A percentile compares a stretch with the other conserved stretches of the same genome.
Conservation (phyloP, 805 yeast species). For the Tetrapisispora pingtungensis region DNA sequence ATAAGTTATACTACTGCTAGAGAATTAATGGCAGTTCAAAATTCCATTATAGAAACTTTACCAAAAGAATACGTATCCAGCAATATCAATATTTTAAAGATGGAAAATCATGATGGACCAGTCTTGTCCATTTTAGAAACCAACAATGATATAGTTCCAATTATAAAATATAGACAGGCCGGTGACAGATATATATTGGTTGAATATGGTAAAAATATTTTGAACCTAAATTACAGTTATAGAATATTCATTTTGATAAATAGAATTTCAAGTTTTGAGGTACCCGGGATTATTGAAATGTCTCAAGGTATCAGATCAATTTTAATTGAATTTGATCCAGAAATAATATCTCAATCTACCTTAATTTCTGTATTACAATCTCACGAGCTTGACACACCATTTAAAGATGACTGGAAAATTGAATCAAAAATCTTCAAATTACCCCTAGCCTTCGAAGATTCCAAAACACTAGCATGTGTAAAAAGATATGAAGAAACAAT, state of each 20-base stretch:
- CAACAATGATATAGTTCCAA: constrained; percentile 36
- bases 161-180: constrained; percentile 84
- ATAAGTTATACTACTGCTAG: constrained; percentile 61
- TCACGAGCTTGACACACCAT: constrained; percentile 64
- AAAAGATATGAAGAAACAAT: constrained; percentile 88
- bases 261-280: constrained; percentile 51
- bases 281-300: constrained; percentile 86
- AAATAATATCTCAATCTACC: too few species aligned
- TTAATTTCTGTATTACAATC: constrained; percentile 35
- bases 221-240: constrained; percentile 80
- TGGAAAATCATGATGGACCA: constrained; percentile 56
- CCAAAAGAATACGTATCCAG: too few species aligned
- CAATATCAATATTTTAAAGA: neutral
- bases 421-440: constrained; percentile 71
- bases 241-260: constrained; percentile 76
- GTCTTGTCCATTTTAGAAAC: constrained; percentile 34
- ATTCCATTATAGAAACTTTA: constrained; percentile 33
- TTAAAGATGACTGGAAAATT: constrained; percentile 75
- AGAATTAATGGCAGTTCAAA: constrained; percentile 50
- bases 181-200: constrained; percentile 90
- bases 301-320: constrained; percentile 96
- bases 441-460: constrained; percentile 96
- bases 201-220: constrained; percentile 82
- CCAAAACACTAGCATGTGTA: constrained; percentile 81
- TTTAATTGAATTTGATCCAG: constrained; percentile 70